Evolutionary conservation across 768 basidiomycete genomes (phyloP), one percentile per base, ranked within the genome.

Genomic region (Tricholoma bakamatsutake): DNA sequence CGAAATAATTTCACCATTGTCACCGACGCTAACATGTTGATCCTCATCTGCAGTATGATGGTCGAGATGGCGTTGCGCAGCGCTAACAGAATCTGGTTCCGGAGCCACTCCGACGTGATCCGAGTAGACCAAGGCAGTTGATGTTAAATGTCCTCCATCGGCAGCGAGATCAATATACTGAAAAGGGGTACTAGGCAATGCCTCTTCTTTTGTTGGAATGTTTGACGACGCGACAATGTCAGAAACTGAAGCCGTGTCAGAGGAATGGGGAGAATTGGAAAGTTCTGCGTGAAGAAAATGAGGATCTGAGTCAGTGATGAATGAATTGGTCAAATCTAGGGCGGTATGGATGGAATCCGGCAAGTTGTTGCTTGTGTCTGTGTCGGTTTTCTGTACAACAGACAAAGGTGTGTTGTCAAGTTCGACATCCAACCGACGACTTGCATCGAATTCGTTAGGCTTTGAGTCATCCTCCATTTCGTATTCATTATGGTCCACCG

Each of bases 401-500:
- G 46, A 30, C 57, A 67, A 66, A 15, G 75, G 73, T 13, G 66
- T 72, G 58, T 80, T 80, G 55, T 74, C 72, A 12, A 81, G 73
- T 55, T 82, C 78, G 21, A 81, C 72, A 61, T 83, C 81, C 53
- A 73, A 60, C 47, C 74, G 54, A 48, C 77, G 75, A 54, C 62
- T 59, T 43, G 60, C 51, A 42, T 62, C 67, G 15, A 61, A 57
- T 27, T 62, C 64, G 9, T 62, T 67, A 27, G 64, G 59, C 56
- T 67, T 69, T 24, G 62, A 67, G 56, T 75, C 78, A 49, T 81
- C 78, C 9, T 71, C 70, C 80, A 82, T 83, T 46, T 81, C 80
- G 59, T 81, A 86, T 67, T 86, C 85, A 60, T 75, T 71, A 17
- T 69, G 64, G 17, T 69, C 70, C 39, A 75, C 21, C 21, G 21